Evolutionary conservation across 768 basidiomycete species (phyloP).

Genomic region (Trametes coccinea): DNA sequence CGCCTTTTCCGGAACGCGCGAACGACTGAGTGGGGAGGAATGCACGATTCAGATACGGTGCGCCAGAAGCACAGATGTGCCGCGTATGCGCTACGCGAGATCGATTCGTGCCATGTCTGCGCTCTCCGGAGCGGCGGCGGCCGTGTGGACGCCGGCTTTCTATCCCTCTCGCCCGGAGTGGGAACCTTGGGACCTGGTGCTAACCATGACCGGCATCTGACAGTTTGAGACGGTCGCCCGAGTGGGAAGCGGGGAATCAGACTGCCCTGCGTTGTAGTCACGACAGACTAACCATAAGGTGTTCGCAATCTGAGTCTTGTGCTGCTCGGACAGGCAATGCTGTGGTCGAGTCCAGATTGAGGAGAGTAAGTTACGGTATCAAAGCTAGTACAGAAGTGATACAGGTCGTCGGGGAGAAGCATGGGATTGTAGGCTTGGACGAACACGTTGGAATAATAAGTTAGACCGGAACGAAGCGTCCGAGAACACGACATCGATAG

Average conservation of each 20-base stretch:
- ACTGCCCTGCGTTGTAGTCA: too few relatives aligned
- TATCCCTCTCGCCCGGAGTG: background rate
- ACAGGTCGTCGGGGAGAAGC: background rate
- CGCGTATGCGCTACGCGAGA: slow-evolving; percentile 8
- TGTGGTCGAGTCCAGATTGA: too few relatives aligned
- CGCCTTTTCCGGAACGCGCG: slow-evolving; percentile 13
- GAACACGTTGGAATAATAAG: background rate
- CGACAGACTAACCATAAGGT: too few relatives aligned
- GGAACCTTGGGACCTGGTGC: background rate
- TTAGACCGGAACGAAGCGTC: background rate
- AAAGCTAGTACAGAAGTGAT: background rate
- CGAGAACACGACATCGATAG: slow-evolving; percentile 3
- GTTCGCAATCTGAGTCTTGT: too few relatives aligned
- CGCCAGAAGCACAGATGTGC: background rate
- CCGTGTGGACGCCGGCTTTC: background rate
- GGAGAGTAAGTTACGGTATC: too few relatives aligned
- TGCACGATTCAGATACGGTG: too few relatives aligned
- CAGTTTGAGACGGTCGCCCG: too few relatives aligned
- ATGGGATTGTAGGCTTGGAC: background rate
- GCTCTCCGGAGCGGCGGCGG: background rate
- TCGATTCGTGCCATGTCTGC: background rate
- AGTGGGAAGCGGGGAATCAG: too few relatives aligned
- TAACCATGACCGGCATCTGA: too few relatives aligned
- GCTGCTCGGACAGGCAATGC: too few relatives aligned
- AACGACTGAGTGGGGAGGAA: too few relatives aligned